phyloP scores from a whole-genome alignment of 768 basidiomycete species.

The Daedaleopsis sinensis region DNA sequence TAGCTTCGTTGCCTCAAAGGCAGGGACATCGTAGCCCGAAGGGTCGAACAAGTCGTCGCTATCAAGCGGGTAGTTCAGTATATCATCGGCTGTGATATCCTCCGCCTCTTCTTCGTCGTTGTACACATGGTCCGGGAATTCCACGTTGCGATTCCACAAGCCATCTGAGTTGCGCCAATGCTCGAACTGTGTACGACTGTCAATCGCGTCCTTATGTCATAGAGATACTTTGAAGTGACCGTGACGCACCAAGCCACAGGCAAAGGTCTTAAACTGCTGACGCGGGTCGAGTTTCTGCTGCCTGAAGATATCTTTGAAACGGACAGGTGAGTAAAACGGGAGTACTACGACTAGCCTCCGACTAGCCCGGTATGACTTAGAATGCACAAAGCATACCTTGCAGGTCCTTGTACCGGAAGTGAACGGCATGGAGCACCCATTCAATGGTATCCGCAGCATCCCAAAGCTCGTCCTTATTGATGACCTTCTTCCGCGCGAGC shows the following conservation, averaged over 20 bases:
- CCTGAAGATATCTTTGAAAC: slow-evolving; percentile 23
- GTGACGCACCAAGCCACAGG: slow-evolving; percentile 30
- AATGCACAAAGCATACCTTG: neutral
- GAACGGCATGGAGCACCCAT: slow-evolving; percentile 22
- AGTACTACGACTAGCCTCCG: no score
- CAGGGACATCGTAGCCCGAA: neutral
- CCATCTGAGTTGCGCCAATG: slow-evolving; percentile 15
- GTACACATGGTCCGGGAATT: slow-evolving; percentile 1
- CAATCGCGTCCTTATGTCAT: neutral
- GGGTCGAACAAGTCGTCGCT: neutral
- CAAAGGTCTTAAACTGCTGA: slow-evolving; percentile 28
- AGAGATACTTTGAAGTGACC: neutral
- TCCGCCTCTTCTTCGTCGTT: neutral
- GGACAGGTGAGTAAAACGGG: neutral
- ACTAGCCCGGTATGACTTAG: no score
- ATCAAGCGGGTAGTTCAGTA: neutral
- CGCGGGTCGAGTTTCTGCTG: slow-evolving; percentile 28
- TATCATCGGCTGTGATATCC: neutral
- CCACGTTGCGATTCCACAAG: slow-evolving; percentile 12
- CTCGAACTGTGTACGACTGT: slow-evolving; percentile 9
- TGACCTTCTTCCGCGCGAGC: neutral
- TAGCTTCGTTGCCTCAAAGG: neutral
- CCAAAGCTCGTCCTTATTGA: slow-evolving; percentile 18
- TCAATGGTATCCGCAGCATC: slow-evolving; percentile 23
- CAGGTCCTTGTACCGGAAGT: slow-evolving; percentile 20